Conservation (phyloP, 208 protist species). For the Acanthamoeba healyi region DNA sequence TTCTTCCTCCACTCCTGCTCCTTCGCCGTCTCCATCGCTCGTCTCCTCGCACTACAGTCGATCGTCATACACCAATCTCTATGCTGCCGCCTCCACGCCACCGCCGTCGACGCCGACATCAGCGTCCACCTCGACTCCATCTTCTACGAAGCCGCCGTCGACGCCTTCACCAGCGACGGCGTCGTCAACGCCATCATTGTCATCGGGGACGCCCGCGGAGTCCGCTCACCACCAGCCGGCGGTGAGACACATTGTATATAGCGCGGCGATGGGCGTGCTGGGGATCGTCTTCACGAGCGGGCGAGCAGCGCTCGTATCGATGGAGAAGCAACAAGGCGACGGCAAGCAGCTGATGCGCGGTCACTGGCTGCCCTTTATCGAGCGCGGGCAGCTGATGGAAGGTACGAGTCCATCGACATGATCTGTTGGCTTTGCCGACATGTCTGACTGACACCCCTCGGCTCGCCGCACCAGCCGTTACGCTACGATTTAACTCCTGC, state of each 20-base stretch:
- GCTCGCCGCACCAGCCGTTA: not conserved
- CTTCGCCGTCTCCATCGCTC: not conserved
- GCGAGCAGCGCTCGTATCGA: not conserved
- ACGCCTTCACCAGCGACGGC: not conserved
- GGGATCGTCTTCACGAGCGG: constrained; percentile 4
- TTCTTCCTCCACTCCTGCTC: not conserved
- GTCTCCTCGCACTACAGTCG: not conserved
- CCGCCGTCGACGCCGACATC: not conserved
- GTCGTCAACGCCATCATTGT: not conserved
- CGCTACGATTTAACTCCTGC: not conserved
- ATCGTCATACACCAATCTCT: not conserved
- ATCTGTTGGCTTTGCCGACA: too few species aligned
- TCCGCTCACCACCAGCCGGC: not conserved
- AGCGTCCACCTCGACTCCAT: not conserved
- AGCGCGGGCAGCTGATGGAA: not conserved
- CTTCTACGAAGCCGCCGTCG: not conserved
- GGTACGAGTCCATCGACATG: not conserved
- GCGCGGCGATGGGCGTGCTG: not conserved
- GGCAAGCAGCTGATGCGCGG: constrained; percentile 39
- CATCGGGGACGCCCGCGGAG: not conserved
- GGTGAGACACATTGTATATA: constrained; percentile 2
- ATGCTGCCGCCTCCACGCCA: not conserved
- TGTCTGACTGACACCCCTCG: too few species aligned
- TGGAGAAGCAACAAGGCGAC: not conserved
- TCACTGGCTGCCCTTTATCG: not conserved